These are phyloP conservation scores for Cruciata laevipes DNA, from an alignment of 257 asterid species.

Conservation along the genomic window DNA sequence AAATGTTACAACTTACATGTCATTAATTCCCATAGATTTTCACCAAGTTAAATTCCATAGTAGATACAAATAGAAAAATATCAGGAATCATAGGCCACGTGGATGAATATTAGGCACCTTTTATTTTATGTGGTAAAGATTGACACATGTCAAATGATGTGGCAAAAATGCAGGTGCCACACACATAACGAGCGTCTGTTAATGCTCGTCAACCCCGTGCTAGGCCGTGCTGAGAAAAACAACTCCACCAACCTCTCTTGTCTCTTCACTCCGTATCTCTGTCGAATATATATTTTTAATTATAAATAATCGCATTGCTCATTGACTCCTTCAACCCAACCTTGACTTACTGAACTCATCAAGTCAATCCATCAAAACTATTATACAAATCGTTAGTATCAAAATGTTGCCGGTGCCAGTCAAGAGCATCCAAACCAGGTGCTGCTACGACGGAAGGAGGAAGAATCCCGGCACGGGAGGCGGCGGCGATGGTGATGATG, in stretches of 20 bases:
- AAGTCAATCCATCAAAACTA: not conserved
- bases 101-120: not conserved
- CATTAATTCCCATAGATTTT: no score
- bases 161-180: conserved; percentile 5
- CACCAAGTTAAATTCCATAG: no score
- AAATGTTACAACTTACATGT: no score
- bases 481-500: conserved; percentile 2
- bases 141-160: conserved; percentile 8
- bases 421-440: not conserved
- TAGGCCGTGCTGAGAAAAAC: not conserved
- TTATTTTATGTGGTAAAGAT: not conserved
- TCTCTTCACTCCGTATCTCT: not conserved
- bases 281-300: not conserved
- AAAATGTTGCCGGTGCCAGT: conserved; percentile 1
- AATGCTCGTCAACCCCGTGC: not conserved
- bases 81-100: not conserved
- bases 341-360: not conserved
- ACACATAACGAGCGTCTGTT: not conserved
- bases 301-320: not conserved
- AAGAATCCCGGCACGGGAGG: not conserved
- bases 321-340: not conserved
- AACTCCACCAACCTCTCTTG: not conserved
- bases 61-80: no score
- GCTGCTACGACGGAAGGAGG: not conserved
- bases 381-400: not conserved